These are phyloP conservation scores for Xylariaceae sp. DNA, from an alignment of 2,329 filamentous ascomycete genomes.

Conservation along the genomic window DNA sequence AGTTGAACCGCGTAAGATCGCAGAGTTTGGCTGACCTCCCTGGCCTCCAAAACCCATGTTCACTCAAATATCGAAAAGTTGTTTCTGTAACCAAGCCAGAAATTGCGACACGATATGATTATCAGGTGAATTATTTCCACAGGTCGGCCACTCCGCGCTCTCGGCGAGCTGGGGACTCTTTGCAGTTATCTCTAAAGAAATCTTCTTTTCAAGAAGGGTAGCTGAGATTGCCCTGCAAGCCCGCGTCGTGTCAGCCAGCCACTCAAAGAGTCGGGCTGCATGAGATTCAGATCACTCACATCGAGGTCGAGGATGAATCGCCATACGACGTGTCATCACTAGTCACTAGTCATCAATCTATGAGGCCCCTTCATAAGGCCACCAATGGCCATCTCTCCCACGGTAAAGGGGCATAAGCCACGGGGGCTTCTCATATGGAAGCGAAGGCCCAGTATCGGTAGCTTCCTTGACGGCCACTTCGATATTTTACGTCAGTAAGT, in stretches of 20 bases:
- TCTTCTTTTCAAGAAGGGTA: background rate
- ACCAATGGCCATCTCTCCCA: constrained; percentile 7
- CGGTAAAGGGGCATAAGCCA: constrained; percentile 1
- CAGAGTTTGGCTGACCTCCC: constrained; percentile 6
- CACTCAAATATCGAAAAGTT: constrained; percentile 12
- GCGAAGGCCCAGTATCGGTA: constrained; percentile 9
- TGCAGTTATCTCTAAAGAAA: background rate
- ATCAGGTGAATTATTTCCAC: constrained; percentile 10
- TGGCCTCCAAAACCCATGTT: constrained; percentile 13
- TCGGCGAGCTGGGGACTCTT: background rate
- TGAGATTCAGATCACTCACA: background rate
- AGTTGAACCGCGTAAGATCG: constrained; percentile 5
- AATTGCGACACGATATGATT: constrained; percentile 6
- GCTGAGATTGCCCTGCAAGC: background rate
- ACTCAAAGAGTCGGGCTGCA: background rate
- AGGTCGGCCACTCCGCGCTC: constrained; percentile 3
- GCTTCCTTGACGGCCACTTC: constrained; percentile 5
- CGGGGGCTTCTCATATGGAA: constrained; percentile 6
- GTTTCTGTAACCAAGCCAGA: background rate
- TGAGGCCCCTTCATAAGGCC: constrained; percentile 6
- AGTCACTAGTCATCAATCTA: background rate
- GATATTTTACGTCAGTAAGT: background rate
- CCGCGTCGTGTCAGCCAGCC: background rate
- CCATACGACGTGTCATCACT: background rate
- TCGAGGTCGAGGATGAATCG: background rate